These are phyloP conservation scores for Coffea eugenioides DNA, from an alignment of 257 asterid genomes.

Conservation along the genomic window DNA sequence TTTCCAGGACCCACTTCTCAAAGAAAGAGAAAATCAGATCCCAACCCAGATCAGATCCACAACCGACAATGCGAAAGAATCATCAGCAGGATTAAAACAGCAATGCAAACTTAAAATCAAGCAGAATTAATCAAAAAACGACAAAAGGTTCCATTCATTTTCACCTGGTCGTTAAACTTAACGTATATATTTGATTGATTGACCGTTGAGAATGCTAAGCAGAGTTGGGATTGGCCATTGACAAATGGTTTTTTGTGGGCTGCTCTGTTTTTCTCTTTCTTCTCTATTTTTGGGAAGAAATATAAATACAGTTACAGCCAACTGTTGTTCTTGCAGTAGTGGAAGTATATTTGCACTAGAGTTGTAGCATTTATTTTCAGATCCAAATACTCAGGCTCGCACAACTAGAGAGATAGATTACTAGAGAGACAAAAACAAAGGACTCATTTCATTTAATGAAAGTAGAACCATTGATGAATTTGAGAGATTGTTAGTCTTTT, in stretches of 20 bases:
- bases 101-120: conserved; percentile 16
- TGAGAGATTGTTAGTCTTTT: not conserved
- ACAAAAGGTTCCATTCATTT: conserved; percentile 12
- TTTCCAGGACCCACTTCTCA: not conserved
- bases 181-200: not conserved
- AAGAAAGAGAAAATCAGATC: conserved; percentile 17
- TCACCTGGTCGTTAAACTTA: conserved; percentile 19
- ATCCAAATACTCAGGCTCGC: conserved; percentile 18
- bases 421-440: not conserved
- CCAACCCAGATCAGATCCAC: conserved; percentile 72
- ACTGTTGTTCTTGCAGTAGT: not conserved
- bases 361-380: conserved; percentile 12
- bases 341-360: not conserved
- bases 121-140: not conserved
- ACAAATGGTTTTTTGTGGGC: conserved; percentile 12
- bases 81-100: not conserved
- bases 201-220: conserved; percentile 21
- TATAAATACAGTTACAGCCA: no score
- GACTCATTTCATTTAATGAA: not conserved
- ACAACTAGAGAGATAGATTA: not conserved
- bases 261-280: conserved; percentile 2
- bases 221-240: conserved; percentile 18
- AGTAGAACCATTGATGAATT: not conserved
- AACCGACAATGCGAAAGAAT: conserved; percentile 7
- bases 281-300: not conserved